Evolutionary conservation across 2,329 filamentous ascomycete species (phyloP).

Genomic region (Venturiaceae sp.): DNA sequence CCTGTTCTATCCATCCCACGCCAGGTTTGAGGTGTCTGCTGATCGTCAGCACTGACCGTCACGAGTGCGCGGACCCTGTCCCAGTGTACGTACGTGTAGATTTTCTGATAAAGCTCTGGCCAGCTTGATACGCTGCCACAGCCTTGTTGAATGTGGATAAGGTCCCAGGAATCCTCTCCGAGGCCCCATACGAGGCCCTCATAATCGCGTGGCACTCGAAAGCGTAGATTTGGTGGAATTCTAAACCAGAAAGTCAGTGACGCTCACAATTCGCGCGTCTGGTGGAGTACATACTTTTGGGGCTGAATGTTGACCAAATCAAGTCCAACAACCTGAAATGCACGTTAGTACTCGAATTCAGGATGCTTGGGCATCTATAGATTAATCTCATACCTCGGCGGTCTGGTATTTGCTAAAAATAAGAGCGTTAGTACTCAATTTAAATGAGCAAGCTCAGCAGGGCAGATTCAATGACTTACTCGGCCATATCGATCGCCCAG

Average conservation of each 20-base stretch:
- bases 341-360: constrained; percentile 14
- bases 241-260: constrained; percentile 32
- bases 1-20: constrained; percentile 69
- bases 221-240: constrained; percentile 60
- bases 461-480: constrained; percentile 40
- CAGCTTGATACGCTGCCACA: constrained; percentile 70
- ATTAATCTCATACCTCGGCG: constrained; percentile 8
- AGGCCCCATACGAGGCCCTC: constrained; percentile 60
- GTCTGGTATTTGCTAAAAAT: constrained; percentile 8
- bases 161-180: constrained; percentile 61
- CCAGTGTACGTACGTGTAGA: constrained; percentile 46
- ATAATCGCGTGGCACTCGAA: constrained; percentile 62
- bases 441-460: background rate
- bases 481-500: constrained; percentile 81
- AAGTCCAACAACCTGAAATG: constrained; percentile 42
- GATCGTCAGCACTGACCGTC: background rate
- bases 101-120: constrained; percentile 62
- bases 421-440: background rate
- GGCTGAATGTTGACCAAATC: constrained; percentile 56
- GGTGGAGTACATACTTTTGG: constrained; percentile 30
- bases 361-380: constrained; percentile 13
- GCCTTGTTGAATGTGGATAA: constrained; percentile 75
- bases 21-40: constrained; percentile 66
- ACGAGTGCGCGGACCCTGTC: background rate
- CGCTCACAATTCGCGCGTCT: background rate